Evolutionary conservation across 2,329 filamentous ascomycete species (phyloP).

Genomic region (Penicillium sp.): DNA sequence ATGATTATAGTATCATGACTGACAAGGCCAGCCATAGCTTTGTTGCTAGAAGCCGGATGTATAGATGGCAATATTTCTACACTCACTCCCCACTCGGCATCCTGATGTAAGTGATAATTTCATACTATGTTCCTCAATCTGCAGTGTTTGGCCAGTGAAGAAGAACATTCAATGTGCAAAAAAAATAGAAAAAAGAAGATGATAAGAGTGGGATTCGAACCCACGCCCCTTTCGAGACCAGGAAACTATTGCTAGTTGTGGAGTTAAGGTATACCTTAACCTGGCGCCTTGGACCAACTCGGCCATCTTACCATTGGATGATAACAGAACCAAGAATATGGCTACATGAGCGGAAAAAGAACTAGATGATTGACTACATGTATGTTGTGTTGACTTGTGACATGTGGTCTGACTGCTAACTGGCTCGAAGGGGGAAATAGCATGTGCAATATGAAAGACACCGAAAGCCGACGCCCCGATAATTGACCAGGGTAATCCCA

Average conservation of each 20-base stretch:
- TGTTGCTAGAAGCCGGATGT: too few relatives aligned
- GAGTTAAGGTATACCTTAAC: slow-evolving; percentile 32
- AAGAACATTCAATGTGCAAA: too few relatives aligned
- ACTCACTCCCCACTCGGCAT: too few relatives aligned
- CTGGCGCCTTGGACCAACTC: slow-evolving; percentile 36
- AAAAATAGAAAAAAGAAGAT: neutral
- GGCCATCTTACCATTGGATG: slow-evolving; percentile 30
- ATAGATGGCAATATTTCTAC: too few relatives aligned
- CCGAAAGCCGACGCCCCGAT: neutral
- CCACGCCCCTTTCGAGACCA: slow-evolving; percentile 13
- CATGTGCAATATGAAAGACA: neutral
- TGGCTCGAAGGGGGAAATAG: neutral
- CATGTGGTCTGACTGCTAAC: too few relatives aligned
- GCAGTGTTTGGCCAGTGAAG: too few relatives aligned
- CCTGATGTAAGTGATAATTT: too few relatives aligned
- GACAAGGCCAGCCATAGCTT: too few relatives aligned
- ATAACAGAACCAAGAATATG: neutral
- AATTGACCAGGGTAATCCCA: neutral
- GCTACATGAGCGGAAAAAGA: neutral
- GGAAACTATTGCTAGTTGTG: slow-evolving; percentile 12
- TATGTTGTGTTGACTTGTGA: too few relatives aligned
- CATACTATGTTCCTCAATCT: too few relatives aligned
- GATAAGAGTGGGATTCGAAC: slow-evolving; percentile 16
- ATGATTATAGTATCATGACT: too few relatives aligned
- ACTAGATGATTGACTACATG: too few relatives aligned